Evolutionary conservation across 305 asterid genomes (phyloP), one percentile per base, ranked within the genome.

Genomic region (Lippia alba): DNA sequence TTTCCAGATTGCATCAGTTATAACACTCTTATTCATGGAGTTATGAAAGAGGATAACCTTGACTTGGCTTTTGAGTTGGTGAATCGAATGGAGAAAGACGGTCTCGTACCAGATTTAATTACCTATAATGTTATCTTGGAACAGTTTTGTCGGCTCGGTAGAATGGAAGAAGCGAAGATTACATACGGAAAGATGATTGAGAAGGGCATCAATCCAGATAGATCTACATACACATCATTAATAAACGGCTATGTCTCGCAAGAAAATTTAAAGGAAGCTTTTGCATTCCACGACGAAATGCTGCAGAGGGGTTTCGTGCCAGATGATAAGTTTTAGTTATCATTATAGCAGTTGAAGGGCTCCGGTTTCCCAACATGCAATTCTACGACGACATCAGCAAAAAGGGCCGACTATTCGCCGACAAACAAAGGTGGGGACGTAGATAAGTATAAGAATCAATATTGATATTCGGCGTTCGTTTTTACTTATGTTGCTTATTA

Each of bases 11-110:
- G 64, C 45, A 24, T 85, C 64, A 85, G 87, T 10, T 91, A 81
- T 30, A 86, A 91, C 85, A 91, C 94, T 65, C 83, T 88, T 77
- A 75, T 88, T 56, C 87, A 84, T 69, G 96, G 96, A 56, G 84
- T 81, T 61, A 76, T 88, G 82, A 84, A 71, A 74, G 89, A 86
- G 67, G 97, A 84, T 62, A 78, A 83, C 59, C 72, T 78, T 56
- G 88, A 83, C 17, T 56, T 54, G 44, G 87, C 93, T 10, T 77
- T 85, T 60, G 83, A 78, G n/a, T 69, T 87, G 75, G 73, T 88
- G 72, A 76, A 60, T 76, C 76, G 61, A 77, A 86, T 88, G 97
- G 94, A 83, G 67, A 83, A 71, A n/a, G 73, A 74, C 32, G 83
- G 86, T 50, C 48, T 84, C 4, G 66, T 63, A n/a, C 88, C 87